Evolutionary conservation across 192 early-diverging fungal species (phyloP).

Genomic region (Ambispora gerdemannii): DNA sequence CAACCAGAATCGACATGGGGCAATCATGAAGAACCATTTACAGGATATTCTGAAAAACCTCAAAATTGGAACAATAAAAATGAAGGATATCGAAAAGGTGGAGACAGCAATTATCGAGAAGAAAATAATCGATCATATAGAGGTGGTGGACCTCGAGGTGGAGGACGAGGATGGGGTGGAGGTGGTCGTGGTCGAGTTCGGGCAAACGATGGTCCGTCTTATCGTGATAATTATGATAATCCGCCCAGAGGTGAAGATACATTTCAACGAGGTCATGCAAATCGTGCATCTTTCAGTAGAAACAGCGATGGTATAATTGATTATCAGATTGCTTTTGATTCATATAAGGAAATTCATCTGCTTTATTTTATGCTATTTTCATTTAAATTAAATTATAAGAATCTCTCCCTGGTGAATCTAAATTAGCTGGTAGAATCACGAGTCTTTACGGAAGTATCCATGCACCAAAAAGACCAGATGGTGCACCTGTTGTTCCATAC

Average conservation of each 20-base stretch:
- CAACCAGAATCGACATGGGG: too few relatives aligned
- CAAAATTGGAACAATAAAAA: too few relatives aligned
- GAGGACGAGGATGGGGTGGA: not conserved
- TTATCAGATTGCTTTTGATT: too few relatives aligned
- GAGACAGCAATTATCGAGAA: too few relatives aligned
- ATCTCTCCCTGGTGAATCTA: not conserved
- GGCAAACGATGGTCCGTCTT: not conserved
- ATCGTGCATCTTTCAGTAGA: not conserved
- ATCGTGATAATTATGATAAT: not conserved
- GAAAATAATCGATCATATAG: too few relatives aligned
- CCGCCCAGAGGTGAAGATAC: not conserved
- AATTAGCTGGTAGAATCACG: not conserved
- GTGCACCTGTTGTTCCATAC: not conserved
- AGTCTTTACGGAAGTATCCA: conserved; percentile 1
- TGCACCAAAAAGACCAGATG: conserved; percentile 1
- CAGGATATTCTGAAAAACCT: too few relatives aligned
- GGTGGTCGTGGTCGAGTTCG: not conserved
- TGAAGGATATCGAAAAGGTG: too few relatives aligned
- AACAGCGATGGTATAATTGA: too few relatives aligned
- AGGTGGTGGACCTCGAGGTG: not conserved
- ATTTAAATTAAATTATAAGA: not conserved
- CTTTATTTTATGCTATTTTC: too few relatives aligned
- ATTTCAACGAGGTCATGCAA: not conserved
- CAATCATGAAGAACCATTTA: too few relatives aligned
- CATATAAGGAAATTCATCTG: too few relatives aligned